Percentiles rank a stretch among this genome's conserved stretches.
Conservation (phyloP, 805 yeast species). For the Hanseniaspora pseudoguilliermondii region DNA sequence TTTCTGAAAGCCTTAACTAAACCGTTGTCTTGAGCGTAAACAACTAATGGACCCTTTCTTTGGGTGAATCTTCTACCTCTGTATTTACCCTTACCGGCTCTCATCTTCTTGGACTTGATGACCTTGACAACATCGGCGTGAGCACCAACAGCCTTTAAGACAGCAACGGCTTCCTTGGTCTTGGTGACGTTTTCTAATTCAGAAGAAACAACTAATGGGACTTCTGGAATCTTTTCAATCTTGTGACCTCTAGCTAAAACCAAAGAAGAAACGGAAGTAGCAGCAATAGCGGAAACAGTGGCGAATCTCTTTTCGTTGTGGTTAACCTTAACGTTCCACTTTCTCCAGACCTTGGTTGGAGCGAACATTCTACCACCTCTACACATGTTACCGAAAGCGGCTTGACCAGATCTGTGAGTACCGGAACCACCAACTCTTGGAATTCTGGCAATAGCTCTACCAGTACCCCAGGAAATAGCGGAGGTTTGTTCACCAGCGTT, state of each 20-base stretch:
- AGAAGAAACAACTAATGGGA: constrained; percentile 91
- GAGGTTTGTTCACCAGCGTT: constrained; percentile 99
- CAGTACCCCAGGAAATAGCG: constrained; percentile 99
- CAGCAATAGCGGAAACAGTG: constrained; percentile 99
- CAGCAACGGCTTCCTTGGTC: constrained; percentile 98
- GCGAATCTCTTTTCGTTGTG: constrained; percentile 99
- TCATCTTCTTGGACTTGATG: constrained; percentile 93
- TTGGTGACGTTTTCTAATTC: constrained; percentile 85
- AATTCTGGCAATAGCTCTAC: constrained; percentile 99
- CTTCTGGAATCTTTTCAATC: constrained; percentile 94
- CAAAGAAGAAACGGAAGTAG: constrained; percentile 94
- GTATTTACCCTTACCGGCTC: constrained; percentile 99
- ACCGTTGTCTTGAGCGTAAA: constrained; percentile 97
- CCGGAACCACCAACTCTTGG: constrained; percentile 99
- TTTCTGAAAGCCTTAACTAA: constrained; percentile 97
- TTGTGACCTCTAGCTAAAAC: constrained; percentile 99
- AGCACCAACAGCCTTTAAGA: constrained; percentile 96
- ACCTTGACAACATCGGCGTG: constrained; percentile 97
- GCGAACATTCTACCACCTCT: constrained; percentile 99
- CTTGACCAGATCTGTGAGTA: constrained; percentile 99
- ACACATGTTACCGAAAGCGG: constrained; percentile 99
- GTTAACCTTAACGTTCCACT: constrained; percentile 99
- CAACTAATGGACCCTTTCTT: constrained; percentile 99
- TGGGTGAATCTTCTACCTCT: constrained; percentile 99
- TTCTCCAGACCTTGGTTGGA: constrained; percentile 99